These are phyloP conservation scores for Leccinum variicolor DNA, from an alignment of 768 basidiomycete species.

Conservation along the genomic window DNA sequence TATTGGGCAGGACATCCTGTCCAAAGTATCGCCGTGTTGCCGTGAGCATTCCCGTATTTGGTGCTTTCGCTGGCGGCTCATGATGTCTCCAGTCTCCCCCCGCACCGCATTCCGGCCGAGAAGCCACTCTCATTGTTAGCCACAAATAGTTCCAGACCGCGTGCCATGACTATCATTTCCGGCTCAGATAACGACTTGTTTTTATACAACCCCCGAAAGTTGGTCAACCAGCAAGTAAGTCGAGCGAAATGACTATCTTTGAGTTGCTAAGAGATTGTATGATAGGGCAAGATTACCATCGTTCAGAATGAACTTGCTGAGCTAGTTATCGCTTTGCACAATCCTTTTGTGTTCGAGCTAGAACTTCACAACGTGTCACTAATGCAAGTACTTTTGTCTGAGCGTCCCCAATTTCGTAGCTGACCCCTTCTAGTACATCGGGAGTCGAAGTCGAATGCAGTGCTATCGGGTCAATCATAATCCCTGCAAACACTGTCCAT, in stretches of 20 bases:
- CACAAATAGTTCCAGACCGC: slow-evolving; percentile 35
- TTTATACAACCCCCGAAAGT: slow-evolving; percentile 85
- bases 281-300: slow-evolving; percentile 57
- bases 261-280: background rate
- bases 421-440: slow-evolving; percentile 58
- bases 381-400: slow-evolving; percentile 48
- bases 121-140: slow-evolving; percentile 60
- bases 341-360: slow-evolving; percentile 90
- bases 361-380: slow-evolving; percentile 79
- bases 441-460: slow-evolving; percentile 73
- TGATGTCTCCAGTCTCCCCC: slow-evolving; percentile 51
- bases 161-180: slow-evolving; percentile 46
- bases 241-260: background rate
- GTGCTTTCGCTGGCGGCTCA: background rate
- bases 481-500: slow-evolving; percentile 76
- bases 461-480: slow-evolving; percentile 50
- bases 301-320: slow-evolving; percentile 85
- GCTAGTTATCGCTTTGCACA: slow-evolving; percentile 79
- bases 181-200: slow-evolving; percentile 73
- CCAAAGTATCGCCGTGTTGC: slow-evolving; percentile 70
- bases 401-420: background rate
- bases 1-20: slow-evolving; percentile 89
- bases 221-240: slow-evolving; percentile 54
- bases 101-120: slow-evolving; percentile 69
- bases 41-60: slow-evolving; percentile 46